Conservation (phyloP, 2,329 filamentous ascomycete genomes). For the Colletotrichum sp. region DNA sequence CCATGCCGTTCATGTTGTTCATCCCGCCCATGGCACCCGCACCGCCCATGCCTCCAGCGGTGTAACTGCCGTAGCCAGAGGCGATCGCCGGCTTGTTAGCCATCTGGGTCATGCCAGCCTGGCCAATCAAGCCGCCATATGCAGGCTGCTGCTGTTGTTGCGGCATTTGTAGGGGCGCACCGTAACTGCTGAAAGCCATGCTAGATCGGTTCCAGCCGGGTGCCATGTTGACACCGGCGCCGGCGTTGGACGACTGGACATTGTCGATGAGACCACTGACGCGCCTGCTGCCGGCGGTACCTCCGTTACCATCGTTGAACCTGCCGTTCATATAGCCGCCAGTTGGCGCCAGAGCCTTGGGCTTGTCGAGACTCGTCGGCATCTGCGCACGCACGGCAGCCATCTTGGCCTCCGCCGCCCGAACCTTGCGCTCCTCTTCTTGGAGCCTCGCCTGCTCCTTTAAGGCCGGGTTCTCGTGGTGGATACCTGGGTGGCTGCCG, state of each 20-base stretch:
- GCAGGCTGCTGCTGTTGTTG: slow-evolving; percentile 6
- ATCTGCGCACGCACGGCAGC: slow-evolving; percentile 54
- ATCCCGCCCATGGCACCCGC: slow-evolving; percentile 23
- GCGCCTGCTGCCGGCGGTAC: neutral
- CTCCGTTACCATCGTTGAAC: slow-evolving; percentile 60
- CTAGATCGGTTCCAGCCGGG: slow-evolving; percentile 26
- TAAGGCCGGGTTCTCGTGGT: slow-evolving; percentile 43
- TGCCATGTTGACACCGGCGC: slow-evolving; percentile 27
- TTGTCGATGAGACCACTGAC: slow-evolving; percentile 30
- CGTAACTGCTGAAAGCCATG: slow-evolving; percentile 34
- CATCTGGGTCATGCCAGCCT: slow-evolving; percentile 11
- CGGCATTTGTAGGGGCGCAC: slow-evolving; percentile 21
- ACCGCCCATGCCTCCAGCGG: slow-evolving; percentile 24
- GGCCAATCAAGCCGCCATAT: slow-evolving; percentile 23
- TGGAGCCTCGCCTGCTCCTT: slow-evolving; percentile 44
- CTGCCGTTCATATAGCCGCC: slow-evolving; percentile 56
- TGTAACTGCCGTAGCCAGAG: neutral
- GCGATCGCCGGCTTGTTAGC: neutral
- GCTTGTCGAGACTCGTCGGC: slow-evolving; percentile 43
- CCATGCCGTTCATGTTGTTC: slow-evolving; percentile 25
- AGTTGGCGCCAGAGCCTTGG: slow-evolving; percentile 33
- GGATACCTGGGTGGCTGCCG: slow-evolving; percentile 41
- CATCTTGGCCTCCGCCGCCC: slow-evolving; percentile 54
- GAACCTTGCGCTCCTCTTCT: slow-evolving; percentile 43
- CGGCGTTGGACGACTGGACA: slow-evolving; percentile 27